Evolutionary conservation across 2,329 filamentous ascomycete species (phyloP).

Genomic region (Sodiomyces alkalinus): DNA sequence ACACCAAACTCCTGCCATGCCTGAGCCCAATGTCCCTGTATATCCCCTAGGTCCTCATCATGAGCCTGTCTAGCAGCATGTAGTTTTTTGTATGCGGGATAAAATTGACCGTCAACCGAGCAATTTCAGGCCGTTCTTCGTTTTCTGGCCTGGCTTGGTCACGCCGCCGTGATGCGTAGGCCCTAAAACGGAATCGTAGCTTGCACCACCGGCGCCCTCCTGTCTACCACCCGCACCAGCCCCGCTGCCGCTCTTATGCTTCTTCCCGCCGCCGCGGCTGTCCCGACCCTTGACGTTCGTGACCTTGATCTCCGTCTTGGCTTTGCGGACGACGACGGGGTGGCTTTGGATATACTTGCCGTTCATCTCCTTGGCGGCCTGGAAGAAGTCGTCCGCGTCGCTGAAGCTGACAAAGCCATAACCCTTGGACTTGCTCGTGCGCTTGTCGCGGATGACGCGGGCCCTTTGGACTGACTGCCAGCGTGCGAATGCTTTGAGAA

Average conservation of each 20-base stretch:
- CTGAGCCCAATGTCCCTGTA: background rate
- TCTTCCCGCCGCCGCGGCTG: conserved; percentile 16
- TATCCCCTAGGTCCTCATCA: too few species aligned
- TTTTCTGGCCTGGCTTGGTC: conserved; percentile 49
- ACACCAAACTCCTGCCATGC: background rate
- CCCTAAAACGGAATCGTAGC: conserved; percentile 36
- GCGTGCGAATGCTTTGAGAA: conserved; percentile 82
- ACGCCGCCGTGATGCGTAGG: conserved; percentile 35
- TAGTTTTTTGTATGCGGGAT: too few species aligned
- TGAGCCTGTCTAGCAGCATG: too few species aligned
- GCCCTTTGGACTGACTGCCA: conserved; percentile 86
- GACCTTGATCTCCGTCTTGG: conserved; percentile 81
- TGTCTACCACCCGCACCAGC: conserved; percentile 16
- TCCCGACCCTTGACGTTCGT: conserved; percentile 36
- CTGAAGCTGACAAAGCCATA: conserved; percentile 95
- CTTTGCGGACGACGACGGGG: conserved; percentile 73
- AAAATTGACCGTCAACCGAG: conserved; percentile 30
- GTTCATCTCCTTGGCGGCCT: conserved; percentile 94
- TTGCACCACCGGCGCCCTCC: conserved; percentile 17
- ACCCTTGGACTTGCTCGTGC: conserved; percentile 89
- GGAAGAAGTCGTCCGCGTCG: conserved; percentile 91
- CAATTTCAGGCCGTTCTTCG: conserved; percentile 48
- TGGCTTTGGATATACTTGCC: conserved; percentile 98
- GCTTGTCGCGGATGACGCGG: conserved; percentile 86
- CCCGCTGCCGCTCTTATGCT: conserved; percentile 17